These are phyloP conservation scores for Boletus smithii DNA, from an alignment of 1,284 basidiomycete genomes.

Conservation along the genomic window DNA sequence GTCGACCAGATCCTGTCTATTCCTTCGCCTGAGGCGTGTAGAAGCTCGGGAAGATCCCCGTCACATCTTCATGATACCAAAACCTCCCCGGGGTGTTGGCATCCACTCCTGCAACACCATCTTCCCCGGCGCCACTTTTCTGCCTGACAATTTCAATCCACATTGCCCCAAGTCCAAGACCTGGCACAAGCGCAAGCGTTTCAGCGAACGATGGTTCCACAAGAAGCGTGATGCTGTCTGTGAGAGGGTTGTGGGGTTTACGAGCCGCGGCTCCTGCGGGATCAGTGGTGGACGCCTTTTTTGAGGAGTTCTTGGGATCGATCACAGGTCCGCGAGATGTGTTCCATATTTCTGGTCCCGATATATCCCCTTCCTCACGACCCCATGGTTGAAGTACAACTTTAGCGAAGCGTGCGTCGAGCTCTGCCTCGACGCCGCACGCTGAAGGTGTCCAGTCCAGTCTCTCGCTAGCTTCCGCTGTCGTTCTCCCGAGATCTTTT, in stretches of 20 bases:
- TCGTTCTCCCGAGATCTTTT: too few relatives aligned
- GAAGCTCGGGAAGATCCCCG: constrained; percentile 35
- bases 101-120: constrained; percentile 1
- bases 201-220: constrained; percentile 46
- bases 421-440: constrained; percentile 47
- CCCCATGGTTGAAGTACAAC: constrained; percentile 57
- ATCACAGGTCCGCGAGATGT: constrained; percentile 43
- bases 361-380: constrained; percentile 40
- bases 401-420: constrained; percentile 46
- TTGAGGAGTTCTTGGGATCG: constrained; percentile 20
- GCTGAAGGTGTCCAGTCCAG: constrained; percentile 30
- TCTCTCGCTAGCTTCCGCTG: background rate
- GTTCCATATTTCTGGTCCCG: constrained; percentile 38
- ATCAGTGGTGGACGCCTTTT: background rate
- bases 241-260: constrained; percentile 46
- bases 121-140: constrained; percentile 20
- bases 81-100: constrained; percentile 16
- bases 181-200: constrained; percentile 47
- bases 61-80: constrained; percentile 36
- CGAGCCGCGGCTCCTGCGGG: background rate
- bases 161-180: constrained; percentile 43
- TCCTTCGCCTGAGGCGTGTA: constrained; percentile 25
- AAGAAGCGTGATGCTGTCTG: constrained; percentile 54
- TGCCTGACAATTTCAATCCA: constrained; percentile 59
- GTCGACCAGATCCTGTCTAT: background rate